phyloP scores from a whole-genome alignment of 352 stramenopile genomes.

The Phytopythium sindhum region DNA sequence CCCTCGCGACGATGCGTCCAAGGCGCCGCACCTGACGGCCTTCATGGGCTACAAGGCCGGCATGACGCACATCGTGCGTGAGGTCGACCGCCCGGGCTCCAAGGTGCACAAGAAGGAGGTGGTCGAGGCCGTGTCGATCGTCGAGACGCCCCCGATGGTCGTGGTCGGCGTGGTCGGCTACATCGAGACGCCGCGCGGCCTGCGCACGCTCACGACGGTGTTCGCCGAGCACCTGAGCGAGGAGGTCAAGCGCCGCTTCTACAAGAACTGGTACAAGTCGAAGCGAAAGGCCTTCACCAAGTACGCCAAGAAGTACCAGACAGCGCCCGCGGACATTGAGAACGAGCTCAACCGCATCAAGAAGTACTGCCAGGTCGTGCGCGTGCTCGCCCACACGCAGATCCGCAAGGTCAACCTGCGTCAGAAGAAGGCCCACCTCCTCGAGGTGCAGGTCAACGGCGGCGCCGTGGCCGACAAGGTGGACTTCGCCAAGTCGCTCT shows the following conservation, averaged over 20 bases:
- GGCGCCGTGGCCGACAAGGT: conserved; percentile 97
- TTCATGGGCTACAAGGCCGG: conserved; percentile 99
- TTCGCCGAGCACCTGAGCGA: conserved; percentile 99
- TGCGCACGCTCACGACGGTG: conserved; percentile 99
- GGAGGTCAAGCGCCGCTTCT: conserved; percentile 99
- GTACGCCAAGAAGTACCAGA: conserved; percentile 99
- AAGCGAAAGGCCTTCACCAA: conserved; percentile 99
- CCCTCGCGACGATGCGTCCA: conserved; percentile 96
- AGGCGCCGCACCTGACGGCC: conserved; percentile 97
- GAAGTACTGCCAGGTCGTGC: conserved; percentile 99
- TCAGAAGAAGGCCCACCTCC: conserved; percentile 99
- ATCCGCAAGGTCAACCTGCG: conserved; percentile 99
- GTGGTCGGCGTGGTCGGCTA: conserved; percentile 99
- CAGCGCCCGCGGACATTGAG: conserved; percentile 90
- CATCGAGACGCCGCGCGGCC: conserved; percentile 98
- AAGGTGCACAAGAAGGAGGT: conserved; percentile 99
- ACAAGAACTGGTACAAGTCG: conserved; percentile 99
- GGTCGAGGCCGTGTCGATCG: conserved; percentile 99
- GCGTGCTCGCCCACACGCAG: conserved; percentile 99
- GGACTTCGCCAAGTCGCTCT: conserved; percentile 98
- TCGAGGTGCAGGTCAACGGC: conserved; percentile 99
- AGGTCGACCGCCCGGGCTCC: conserved; percentile 98
- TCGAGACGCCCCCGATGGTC: conserved; percentile 99
- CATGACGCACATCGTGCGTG: conserved; percentile 99
- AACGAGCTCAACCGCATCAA: conserved; percentile 99